Conservation (phyloP, 768 basidiomycete genomes). For the Trametes meyenii region DNA sequence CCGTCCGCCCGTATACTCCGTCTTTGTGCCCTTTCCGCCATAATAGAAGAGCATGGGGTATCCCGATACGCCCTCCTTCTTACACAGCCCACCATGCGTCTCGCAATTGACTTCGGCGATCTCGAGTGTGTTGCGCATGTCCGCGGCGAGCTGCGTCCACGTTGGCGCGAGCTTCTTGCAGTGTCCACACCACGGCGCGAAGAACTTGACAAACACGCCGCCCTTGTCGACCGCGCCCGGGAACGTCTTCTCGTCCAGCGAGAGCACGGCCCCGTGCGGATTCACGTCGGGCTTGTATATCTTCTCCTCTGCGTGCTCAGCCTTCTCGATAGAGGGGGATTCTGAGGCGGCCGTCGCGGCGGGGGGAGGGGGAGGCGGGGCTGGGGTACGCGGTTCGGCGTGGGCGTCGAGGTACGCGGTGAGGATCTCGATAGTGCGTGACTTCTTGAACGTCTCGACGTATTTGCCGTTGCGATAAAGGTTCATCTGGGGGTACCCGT, state of each 20-base stretch:
- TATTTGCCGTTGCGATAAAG: conserved; percentile 70
- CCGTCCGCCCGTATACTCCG: conserved; percentile 77
- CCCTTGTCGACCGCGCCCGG: conserved; percentile 47
- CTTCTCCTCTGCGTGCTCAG: conserved; percentile 37
- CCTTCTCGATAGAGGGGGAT: conserved; percentile 9
- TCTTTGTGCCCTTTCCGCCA: conserved; percentile 51
- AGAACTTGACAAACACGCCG: conserved; percentile 76
- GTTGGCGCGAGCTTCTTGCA: conserved; percentile 91
- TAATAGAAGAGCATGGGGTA: conserved; percentile 86
- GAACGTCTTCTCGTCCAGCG: conserved; percentile 51
- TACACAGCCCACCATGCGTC: conserved; percentile 66
- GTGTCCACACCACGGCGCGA: conserved; percentile 96
- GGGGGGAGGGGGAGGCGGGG: conserved; percentile 28
- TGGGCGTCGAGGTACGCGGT: conserved; percentile 57
- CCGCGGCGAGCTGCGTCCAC: conserved; percentile 75
- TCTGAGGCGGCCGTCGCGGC: conserved; percentile 39
- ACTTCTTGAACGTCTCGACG: conserved; percentile 56
- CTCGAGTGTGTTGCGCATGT: conserved; percentile 70
- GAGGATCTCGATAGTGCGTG: conserved; percentile 57
- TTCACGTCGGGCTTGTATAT: conserved; percentile 34
- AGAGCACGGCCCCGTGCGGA: conserved; percentile 42
- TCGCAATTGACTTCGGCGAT: conserved; percentile 93
- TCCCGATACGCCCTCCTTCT: conserved; percentile 64
- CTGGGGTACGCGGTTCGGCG: conserved; percentile 31
- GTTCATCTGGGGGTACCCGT: conserved; percentile 76